Percentiles rank a stretch among this genome's conserved stretches.
Evolutionary conservation across 768 basidiomycete genomes (phyloP).

Genomic region (Mycena galopus): DNA sequence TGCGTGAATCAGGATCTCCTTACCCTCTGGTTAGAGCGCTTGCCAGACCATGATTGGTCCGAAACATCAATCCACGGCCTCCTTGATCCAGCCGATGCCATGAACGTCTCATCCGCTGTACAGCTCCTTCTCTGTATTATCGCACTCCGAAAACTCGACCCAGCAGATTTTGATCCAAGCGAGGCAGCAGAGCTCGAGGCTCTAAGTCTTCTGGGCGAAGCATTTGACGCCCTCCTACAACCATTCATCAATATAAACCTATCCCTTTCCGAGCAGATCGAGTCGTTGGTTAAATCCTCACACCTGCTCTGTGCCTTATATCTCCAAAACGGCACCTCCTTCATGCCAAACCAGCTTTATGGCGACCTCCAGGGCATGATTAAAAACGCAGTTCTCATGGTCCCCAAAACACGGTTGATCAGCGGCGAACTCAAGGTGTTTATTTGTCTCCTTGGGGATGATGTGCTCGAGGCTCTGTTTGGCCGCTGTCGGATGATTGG

Average conservation of each 20-base stretch:
- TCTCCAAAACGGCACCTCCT: constrained; percentile 35
- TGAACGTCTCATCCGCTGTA: constrained; percentile 39
- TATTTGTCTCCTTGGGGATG: constrained; percentile 32
- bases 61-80: constrained; percentile 26
- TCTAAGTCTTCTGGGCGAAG: constrained; percentile 43
- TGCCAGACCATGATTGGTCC: constrained; percentile 20
- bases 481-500: constrained; percentile 33
- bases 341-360: constrained; percentile 47
- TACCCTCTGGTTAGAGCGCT: constrained; percentile 13
- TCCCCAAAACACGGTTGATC: neutral
- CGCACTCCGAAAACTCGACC: constrained; percentile 35
- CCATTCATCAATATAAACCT: constrained; percentile 42
- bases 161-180: constrained; percentile 29
- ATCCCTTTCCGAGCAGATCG: constrained; percentile 44
- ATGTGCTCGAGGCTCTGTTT: constrained; percentile 38
- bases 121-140: constrained; percentile 39
- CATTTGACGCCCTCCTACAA: constrained; percentile 40
- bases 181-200: constrained; percentile 32
- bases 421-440: constrained; percentile 11
- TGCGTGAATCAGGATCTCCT: constrained; percentile 31
- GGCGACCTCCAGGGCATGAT: constrained; percentile 46
- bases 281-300: constrained; percentile 37
- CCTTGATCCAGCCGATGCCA: constrained; percentile 39
- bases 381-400: constrained; percentile 36
- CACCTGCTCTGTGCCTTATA: constrained; percentile 41